Percentiles rank a stretch among this genome's conserved stretches.
Evolutionary conservation across 108 stramenopile species (phyloP).

Genomic region (Fragilaria crotonensis): DNA sequence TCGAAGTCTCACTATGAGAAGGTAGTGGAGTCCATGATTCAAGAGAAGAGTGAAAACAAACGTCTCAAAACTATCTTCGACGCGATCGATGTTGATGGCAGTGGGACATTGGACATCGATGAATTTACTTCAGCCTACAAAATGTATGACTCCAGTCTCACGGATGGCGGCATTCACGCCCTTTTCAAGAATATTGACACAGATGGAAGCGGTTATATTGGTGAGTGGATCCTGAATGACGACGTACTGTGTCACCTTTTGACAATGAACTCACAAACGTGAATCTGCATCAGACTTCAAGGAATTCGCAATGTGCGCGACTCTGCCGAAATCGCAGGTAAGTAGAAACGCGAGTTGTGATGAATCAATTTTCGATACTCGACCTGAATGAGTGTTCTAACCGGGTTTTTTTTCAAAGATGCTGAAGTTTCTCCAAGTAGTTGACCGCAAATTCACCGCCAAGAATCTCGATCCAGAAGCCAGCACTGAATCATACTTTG

Average conservation of each 20-base stretch:
- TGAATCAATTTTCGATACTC: too few species aligned
- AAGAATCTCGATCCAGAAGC: too few species aligned
- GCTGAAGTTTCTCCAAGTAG: too few species aligned
- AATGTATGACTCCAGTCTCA: constrained; percentile 14
- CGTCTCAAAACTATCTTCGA: constrained; percentile 26
- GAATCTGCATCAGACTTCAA: constrained; percentile 24
- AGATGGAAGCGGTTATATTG: constrained; percentile 28
- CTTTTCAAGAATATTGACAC: constrained; percentile 36
- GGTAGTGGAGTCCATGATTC: constrained; percentile 26
- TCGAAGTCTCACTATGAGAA: too few species aligned
- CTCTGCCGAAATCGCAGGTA: constrained; percentile 41
- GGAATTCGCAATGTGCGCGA: constrained; percentile 47
- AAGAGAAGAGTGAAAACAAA: constrained; percentile 23
- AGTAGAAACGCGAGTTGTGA: too few species aligned
- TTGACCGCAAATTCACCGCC: too few species aligned
- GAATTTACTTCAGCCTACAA: constrained; percentile 34
- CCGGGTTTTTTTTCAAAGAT: too few species aligned
- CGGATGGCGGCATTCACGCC: constrained; percentile 16
- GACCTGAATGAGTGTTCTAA: too few species aligned
- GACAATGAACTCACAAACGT: constrained; percentile 14
- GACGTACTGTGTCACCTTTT: constrained; percentile 29
- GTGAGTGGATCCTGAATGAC: constrained; percentile 36
- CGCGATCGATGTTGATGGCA: constrained; percentile 30
- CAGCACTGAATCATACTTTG: constrained; percentile 54
- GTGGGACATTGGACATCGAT: constrained; percentile 28